phyloP scores from a whole-genome alignment of 2,329 filamentous ascomycete species.

The Phyllosticta paracitricarpa region DNA sequence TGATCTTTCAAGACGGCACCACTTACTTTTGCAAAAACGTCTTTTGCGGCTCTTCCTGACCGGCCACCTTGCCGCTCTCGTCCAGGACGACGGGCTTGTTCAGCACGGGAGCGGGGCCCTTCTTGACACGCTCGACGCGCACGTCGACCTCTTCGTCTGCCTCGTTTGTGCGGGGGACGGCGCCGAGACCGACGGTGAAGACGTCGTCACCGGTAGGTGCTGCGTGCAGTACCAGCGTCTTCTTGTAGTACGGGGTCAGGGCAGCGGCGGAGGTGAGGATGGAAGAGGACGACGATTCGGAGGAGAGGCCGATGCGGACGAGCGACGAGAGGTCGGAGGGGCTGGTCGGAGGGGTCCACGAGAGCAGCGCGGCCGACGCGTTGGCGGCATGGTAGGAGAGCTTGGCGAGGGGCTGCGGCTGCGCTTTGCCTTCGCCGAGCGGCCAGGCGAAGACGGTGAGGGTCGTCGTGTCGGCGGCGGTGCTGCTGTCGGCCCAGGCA shows the following conservation, averaged over 20 bases:
- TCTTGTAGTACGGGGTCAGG: constrained; percentile 32
- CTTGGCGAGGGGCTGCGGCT: constrained; percentile 20
- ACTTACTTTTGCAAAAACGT: constrained; percentile 42
- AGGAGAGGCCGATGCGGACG: constrained; percentile 34
- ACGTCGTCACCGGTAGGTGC: constrained; percentile 29
- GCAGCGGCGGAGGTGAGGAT: constrained; percentile 36
- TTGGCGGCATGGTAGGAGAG: constrained; percentile 19
- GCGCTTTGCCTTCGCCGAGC: constrained; percentile 14
- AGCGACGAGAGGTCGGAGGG: constrained; percentile 26
- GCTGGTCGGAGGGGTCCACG: constrained; percentile 26
- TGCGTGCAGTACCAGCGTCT: constrained; percentile 35
- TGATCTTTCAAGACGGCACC: background rate
- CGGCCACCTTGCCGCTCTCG: constrained; percentile 42
- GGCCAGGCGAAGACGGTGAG: constrained; percentile 29
- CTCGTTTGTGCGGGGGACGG: constrained; percentile 19
- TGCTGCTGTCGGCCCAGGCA: constrained; percentile 30
- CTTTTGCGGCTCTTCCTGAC: constrained; percentile 37
- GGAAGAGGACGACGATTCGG: constrained; percentile 29
- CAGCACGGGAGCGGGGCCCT: constrained; percentile 33
- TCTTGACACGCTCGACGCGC: constrained; percentile 29
- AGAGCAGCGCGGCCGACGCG: constrained; percentile 29
- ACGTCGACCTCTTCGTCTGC: constrained; percentile 30
- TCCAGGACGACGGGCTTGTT: constrained; percentile 48
- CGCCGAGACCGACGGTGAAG: constrained; percentile 36
- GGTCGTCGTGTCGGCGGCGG: constrained; percentile 15